Base-by-base conservation (phyloP, 495 filamentous ascomycete species). In the Penicillium subrubescens region DNA sequence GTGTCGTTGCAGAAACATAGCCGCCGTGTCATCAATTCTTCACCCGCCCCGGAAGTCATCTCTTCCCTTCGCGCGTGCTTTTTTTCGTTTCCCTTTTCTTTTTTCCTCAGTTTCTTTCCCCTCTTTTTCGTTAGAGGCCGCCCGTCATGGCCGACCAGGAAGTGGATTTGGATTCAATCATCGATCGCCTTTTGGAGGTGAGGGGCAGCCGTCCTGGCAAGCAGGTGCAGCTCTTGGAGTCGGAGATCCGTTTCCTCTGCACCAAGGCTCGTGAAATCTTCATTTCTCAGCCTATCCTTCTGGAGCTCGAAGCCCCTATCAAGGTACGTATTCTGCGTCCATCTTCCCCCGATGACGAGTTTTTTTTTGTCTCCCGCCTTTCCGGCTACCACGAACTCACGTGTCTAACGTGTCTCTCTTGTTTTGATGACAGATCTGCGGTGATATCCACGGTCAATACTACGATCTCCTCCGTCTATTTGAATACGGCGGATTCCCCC, bases 181-280 rank as follows among this genome's bases (percentile, higher is more conserved):
- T 99, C 79, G 95, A 99, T 79, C 87, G 95, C 81, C 87, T 99
- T 77, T 83, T 99, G 70, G 95, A 99, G 82, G 95, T 99, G 79
- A 89, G 95, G 82, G 95, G 95, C 71, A 98, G 94, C 85, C 87
- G 95, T 75, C 95, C 95, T 58, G 95, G 95, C 66, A 99, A 99
- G 83, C 95, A 98, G 81, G 96, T 99, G 44, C 95, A 99, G 79
- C 87, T 99, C 65, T 82, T 97, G 66, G 95, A 99, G 77, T 89
- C 92, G 59, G 96, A 99, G 83, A 99, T 99, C 68, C 92, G 95
- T 71, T 97, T 88, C 82, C 88, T 99, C 66, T 99, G 95, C 87
- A 97, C 95, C 71, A 99, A 98, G 84, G 94, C 95, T 43, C 90
- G 95, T 63, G 95, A 99, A 81, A 99, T 99, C 71, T 99, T 99